Conservation (phyloP, 306 rosid species). For the Cicer arietinum region DNA sequence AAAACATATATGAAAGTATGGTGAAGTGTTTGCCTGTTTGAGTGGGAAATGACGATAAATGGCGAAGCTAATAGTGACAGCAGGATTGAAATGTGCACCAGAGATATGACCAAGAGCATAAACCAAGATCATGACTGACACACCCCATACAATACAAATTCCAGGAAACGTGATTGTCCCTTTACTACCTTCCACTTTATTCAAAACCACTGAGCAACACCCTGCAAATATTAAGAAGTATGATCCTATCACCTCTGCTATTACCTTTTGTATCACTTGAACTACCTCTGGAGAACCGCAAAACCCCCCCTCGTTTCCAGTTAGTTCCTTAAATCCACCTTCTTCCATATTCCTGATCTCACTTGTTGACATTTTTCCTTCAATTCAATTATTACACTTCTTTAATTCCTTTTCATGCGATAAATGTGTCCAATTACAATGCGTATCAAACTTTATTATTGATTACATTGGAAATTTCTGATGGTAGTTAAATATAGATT, state of each 20-base stretch:
- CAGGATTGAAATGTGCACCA: conserved; percentile 72
- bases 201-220: conserved; percentile 56
- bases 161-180: conserved; percentile 69
- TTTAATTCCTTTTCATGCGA: neutral
- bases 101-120: conserved; percentile 73
- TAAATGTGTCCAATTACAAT: neutral
- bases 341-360: conserved; percentile 50
- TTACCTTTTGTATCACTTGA: conserved; percentile 60
- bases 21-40: conserved; percentile 12
- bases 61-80: conserved; percentile 62
- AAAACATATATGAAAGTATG: too few relatives aligned
- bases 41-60: conserved; percentile 56
- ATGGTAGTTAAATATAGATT: neutral
- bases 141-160: conserved; percentile 57
- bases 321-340: neutral
- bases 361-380: conserved; percentile 43
- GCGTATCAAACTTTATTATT: neutral
- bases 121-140: conserved; percentile 56
- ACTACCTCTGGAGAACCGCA: conserved; percentile 49
- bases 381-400: neutral
- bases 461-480: neutral
- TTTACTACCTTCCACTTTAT: conserved; percentile 52
- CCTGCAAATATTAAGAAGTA: conserved; percentile 67
- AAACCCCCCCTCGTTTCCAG: neutral
- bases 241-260: conserved; percentile 73